Conservation (phyloP, 257 asterid species). For the Solanum acaule region DNA sequence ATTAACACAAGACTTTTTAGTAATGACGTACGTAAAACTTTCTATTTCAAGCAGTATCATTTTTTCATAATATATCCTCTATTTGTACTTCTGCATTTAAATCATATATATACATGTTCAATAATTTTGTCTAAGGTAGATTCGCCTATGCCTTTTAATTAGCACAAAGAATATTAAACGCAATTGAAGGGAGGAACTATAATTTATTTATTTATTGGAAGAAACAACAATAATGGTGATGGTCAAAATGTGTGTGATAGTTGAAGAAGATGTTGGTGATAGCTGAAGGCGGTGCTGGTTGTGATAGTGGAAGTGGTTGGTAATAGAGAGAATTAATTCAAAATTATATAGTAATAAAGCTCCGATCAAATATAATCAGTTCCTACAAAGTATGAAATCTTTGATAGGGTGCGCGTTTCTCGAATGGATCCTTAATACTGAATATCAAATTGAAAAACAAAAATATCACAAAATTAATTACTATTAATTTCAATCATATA, state of each 20-base stretch:
- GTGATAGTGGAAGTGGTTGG: fast-evolving
- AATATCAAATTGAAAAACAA: too few species aligned
- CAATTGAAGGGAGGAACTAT: neutral
- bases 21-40: too few species aligned
- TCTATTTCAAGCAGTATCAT: too few species aligned
- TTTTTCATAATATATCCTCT: neutral
- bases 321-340: neutral
- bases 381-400: too few species aligned
- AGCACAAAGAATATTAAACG: neutral
- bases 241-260: neutral
- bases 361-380: too few species aligned
- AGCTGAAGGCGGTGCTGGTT: neutral
- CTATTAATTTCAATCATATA: neutral
- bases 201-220: neutral
- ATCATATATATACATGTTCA: neutral
- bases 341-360: neutral
- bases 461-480: neutral
- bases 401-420: too few species aligned
- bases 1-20: too few species aligned
- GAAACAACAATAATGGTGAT: neutral
- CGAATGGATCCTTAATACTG: neutral
- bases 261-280: neutral
- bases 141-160: neutral
- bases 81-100: neutral
- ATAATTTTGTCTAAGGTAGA: neutral